phyloP scores from a whole-genome alignment of 345 rosid genomes.

The Noccaea bulbosa region DNA sequence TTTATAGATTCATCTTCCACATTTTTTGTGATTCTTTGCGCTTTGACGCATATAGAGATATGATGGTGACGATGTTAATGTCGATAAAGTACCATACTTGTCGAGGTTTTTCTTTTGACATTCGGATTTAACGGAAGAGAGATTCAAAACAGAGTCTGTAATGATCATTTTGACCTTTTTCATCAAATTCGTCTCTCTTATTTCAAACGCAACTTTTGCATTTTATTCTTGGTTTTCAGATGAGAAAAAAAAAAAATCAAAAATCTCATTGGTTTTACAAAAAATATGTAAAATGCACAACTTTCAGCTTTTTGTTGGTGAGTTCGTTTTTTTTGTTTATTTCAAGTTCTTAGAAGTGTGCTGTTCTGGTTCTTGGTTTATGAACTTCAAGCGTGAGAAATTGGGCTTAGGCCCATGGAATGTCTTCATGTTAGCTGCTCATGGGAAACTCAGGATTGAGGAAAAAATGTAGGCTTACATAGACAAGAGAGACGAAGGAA shows the following conservation, averaged over 20 bases:
- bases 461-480: not conserved
- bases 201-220: not conserved
- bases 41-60: conserved; percentile 14
- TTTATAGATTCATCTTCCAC: conserved; percentile 17
- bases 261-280: not conserved
- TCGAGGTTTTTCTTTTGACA: not conserved
- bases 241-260: not conserved
- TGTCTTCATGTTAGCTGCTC: not conserved
- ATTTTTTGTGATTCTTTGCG: conserved; percentile 26
- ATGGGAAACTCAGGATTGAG: not conserved
- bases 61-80: conserved; percentile 6
- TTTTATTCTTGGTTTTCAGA: not conserved
- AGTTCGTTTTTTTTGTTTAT: not conserved
- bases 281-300: not conserved
- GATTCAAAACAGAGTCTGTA: conserved; percentile 20
- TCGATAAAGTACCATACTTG: conserved; percentile 3
- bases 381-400: not conserved
- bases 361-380: too few relatives aligned
- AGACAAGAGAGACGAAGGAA: conserved; percentile 28
- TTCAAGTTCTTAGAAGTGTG: not conserved
- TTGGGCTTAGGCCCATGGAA: conserved; percentile 23
- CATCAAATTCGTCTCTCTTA: not conserved
- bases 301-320: not conserved
- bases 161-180: conserved; percentile 12
- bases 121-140: conserved; percentile 16